Conservation (phyloP, 768 basidiomycete species). For the Pleurotus djamor region DNA sequence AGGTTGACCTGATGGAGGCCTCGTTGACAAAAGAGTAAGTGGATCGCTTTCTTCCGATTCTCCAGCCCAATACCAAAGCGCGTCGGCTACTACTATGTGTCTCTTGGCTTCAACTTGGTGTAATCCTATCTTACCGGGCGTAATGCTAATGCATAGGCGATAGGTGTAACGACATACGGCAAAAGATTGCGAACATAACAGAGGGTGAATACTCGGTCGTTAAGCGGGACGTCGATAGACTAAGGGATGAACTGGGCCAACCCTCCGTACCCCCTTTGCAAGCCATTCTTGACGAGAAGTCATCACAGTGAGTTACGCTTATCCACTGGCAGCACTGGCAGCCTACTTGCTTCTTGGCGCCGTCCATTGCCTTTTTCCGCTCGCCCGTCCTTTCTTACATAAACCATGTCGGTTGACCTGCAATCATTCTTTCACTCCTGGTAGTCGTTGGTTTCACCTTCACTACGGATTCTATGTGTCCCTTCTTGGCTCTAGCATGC, state of each 20-base stretch:
- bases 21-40: slow-evolving; percentile 69
- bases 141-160: neutral
- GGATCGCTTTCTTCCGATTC: slow-evolving; percentile 2
- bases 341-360: neutral
- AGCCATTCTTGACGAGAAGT: slow-evolving; percentile 71
- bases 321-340: neutral
- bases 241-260: slow-evolving; percentile 77
- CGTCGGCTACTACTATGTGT: neutral
- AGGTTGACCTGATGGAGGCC: slow-evolving; percentile 69
- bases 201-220: slow-evolving; percentile 76
- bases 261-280: slow-evolving; percentile 72
- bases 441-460: neutral
- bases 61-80: neutral
- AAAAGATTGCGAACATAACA: slow-evolving; percentile 63
- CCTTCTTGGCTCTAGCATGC: neutral
- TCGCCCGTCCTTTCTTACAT: slow-evolving; percentile 6
- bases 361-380: neutral
- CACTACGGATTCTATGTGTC: neutral
- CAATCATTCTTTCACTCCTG: slow-evolving; percentile 4
- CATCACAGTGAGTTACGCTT: slow-evolving; percentile 36
- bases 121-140: neutral
- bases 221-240: slow-evolving; percentile 73
- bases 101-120: neutral
- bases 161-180: slow-evolving; percentile 66
- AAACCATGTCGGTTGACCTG: slow-evolving; percentile 3